Percentiles rank a stretch among this genome's conserved stretches.
Evolutionary conservation across 352 stramenopile genomes (phyloP).

Genomic region (Halophytophthora polymorphica): DNA sequence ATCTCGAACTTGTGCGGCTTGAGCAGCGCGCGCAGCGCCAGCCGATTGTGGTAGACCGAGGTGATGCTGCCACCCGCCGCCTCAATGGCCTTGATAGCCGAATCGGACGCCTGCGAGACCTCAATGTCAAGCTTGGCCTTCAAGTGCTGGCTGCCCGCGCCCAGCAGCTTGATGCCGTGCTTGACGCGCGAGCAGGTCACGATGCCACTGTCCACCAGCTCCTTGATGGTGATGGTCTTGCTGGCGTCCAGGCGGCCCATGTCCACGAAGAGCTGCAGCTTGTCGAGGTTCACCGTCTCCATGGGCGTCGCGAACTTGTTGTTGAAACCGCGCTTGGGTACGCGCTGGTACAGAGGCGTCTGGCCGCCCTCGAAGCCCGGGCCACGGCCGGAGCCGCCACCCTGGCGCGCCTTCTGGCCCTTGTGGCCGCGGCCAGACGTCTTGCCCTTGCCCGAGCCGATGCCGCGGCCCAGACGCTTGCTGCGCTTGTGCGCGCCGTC

Average conservation of each 20-base stretch:
- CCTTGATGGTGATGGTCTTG: slow-evolving; percentile 93
- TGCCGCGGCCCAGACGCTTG: slow-evolving; percentile 91
- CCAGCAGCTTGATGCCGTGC: slow-evolving; percentile 95
- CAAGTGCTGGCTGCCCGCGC: slow-evolving; percentile 82
- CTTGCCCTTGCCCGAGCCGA: slow-evolving; percentile 92
- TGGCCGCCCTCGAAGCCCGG: slow-evolving; percentile 97
- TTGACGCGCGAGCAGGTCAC: slow-evolving; percentile 92
- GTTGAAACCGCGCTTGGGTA: slow-evolving; percentile 99
- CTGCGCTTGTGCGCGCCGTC: slow-evolving; percentile 83
- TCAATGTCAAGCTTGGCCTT: slow-evolving; percentile 92
- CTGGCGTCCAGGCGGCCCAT: slow-evolving; percentile 93
- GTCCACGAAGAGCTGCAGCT: slow-evolving; percentile 95
- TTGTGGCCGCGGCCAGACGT: slow-evolving; percentile 97
- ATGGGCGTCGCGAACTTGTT: slow-evolving; percentile 90
- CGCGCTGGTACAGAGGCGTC: slow-evolving; percentile 95
- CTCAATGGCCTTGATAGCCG: slow-evolving; percentile 95
- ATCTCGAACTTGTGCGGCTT: slow-evolving; percentile 96
- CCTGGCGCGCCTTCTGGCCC: slow-evolving; percentile 93
- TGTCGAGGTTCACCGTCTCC: slow-evolving; percentile 92
- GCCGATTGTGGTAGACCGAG: slow-evolving; percentile 96
- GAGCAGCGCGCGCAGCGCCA: slow-evolving; percentile 92
- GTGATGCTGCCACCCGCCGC: slow-evolving; percentile 91
- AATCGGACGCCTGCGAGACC: slow-evolving; percentile 91
- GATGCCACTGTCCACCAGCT: slow-evolving; percentile 84
- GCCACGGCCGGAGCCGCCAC: slow-evolving; percentile 75